Conservation (phyloP, 257 asterid genomes). For the Craterostigma plantagineum region DNA sequence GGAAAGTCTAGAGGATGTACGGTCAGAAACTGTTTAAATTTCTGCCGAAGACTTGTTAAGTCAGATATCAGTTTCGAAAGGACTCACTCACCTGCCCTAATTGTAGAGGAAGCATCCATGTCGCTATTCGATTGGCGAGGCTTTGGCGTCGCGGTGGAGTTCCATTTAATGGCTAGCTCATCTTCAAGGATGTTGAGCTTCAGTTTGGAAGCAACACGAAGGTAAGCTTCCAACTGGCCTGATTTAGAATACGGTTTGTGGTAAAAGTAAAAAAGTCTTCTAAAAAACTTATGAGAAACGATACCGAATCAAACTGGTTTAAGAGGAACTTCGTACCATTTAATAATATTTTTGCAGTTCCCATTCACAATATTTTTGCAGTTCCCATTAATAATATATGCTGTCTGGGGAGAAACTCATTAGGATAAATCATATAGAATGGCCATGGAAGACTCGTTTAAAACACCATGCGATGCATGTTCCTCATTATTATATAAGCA, state of each 20-base stretch:
- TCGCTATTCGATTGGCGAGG: slow-evolving; percentile 37
- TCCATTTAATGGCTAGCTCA: slow-evolving; percentile 39
- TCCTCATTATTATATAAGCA: background rate
- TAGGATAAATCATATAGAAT: slow-evolving; percentile 4
- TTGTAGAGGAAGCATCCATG: slow-evolving; percentile 33
- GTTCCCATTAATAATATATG: slow-evolving; percentile 79
- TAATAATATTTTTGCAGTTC: slow-evolving; percentile 76
- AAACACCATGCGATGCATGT: slow-evolving; percentile 1
- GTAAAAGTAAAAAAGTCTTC: slow-evolving; percentile 2
- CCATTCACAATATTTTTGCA: slow-evolving; percentile 88
- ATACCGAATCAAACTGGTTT: slow-evolving; percentile 3
- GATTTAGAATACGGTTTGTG: slow-evolving; percentile 15
- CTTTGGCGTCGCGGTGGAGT: slow-evolving; percentile 17
- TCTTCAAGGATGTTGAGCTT: slow-evolving; percentile 55
- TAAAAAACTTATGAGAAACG: background rate
- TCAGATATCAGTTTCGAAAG: too few species aligned
- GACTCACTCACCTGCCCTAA: slow-evolving; percentile 37
- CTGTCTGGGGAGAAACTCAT: slow-evolving; percentile 49
- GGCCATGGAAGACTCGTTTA: too few species aligned
- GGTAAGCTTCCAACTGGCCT: slow-evolving; percentile 67
- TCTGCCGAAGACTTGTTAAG: too few species aligned
- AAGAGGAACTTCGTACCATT: slow-evolving; percentile 35
- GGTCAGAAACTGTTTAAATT: too few species aligned
- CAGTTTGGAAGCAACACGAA: slow-evolving; percentile 62
- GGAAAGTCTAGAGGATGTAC: too few species aligned